Percentiles rank a stretch among this genome's conserved stretches.
These are phyloP conservation scores for Fonsecaea monophora DNA, from an alignment of 2,329 filamentous ascomycete species.

Conservation along the genomic window DNA sequence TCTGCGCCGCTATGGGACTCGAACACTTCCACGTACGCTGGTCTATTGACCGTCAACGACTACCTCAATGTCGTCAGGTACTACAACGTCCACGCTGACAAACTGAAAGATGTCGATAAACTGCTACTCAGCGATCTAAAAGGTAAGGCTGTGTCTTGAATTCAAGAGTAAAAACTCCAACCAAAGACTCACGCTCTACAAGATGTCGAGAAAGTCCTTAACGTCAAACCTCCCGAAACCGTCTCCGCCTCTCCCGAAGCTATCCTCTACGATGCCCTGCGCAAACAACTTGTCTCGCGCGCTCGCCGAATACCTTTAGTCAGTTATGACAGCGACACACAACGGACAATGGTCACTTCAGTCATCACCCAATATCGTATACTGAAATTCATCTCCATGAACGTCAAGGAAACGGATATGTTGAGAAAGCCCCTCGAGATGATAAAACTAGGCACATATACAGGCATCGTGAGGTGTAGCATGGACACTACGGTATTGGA, in stretches of 20 bases:
- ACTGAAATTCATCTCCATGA: slow-evolving; percentile 97
- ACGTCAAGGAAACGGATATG: slow-evolving; percentile 84
- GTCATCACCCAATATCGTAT: slow-evolving; percentile 99
- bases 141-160: slow-evolving; percentile 62
- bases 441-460: slow-evolving; percentile 83
- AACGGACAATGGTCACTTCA: slow-evolving; percentile 89
- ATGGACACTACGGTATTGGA: slow-evolving; percentile 94
- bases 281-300: slow-evolving; percentile 90
- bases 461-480: slow-evolving; percentile 76
- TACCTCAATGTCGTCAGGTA: slow-evolving; percentile 99
- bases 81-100: slow-evolving; percentile 95
- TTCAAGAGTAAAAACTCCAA: neutral
- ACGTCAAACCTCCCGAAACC: slow-evolving; percentile 88
- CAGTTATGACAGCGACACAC: slow-evolving; percentile 92
- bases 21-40: slow-evolving; percentile 87
- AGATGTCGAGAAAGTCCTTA: slow-evolving; percentile 96
- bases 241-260: slow-evolving; percentile 91
- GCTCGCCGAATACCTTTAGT: slow-evolving; percentile 93
- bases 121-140: slow-evolving; percentile 90
- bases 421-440: slow-evolving; percentile 87
- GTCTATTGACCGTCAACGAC: slow-evolving; percentile 91
- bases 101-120: slow-evolving; percentile 87
- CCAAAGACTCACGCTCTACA: slow-evolving; percentile 14
- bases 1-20: slow-evolving; percentile 98
- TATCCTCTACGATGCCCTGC: slow-evolving; percentile 93